A percentile compares a stretch with the other conserved stretches of the same genome.
These are phyloP conservation scores for Fusarium irregulare DNA, from an alignment of 2,329 filamentous ascomycete genomes.

Conservation along the genomic window DNA sequence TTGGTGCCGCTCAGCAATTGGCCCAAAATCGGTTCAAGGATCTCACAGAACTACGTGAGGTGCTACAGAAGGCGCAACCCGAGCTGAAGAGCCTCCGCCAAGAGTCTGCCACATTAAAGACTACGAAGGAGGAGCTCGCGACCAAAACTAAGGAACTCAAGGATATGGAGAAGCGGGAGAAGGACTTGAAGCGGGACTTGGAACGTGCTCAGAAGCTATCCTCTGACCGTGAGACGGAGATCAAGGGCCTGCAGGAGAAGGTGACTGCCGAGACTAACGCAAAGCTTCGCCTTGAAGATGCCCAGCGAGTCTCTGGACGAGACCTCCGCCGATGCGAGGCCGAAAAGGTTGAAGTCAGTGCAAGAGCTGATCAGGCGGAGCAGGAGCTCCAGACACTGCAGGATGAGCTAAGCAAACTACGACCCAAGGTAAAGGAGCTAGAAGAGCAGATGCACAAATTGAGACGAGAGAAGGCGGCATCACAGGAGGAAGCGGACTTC, in stretches of 20 bases:
- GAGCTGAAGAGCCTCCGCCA: conserved; percentile 83
- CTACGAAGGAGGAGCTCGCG: conserved; percentile 78
- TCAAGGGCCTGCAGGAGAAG: conserved; percentile 82
- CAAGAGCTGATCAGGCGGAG: conserved; percentile 76
- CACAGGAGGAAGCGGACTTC: conserved; percentile 84
- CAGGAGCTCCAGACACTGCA: conserved; percentile 78
- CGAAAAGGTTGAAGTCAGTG: conserved; percentile 81
- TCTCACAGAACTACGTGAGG: conserved; percentile 80
- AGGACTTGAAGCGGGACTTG: conserved; percentile 81
- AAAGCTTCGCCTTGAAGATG: conserved; percentile 81
- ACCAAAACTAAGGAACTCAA: conserved; percentile 70
- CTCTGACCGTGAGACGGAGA: conserved; percentile 79
- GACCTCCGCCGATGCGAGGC: conserved; percentile 82
- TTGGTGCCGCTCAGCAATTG: conserved; percentile 86
- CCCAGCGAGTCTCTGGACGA: conserved; percentile 76
- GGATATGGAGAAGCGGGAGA: conserved; percentile 83
- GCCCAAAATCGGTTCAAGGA: conserved; percentile 91
- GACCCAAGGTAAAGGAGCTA: conserved; percentile 70
- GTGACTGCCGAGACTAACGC: conserved; percentile 78
- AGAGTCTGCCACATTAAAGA: conserved; percentile 80
- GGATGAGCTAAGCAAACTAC: conserved; percentile 77
- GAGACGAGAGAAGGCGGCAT: conserved; percentile 71
- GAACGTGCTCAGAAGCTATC: conserved; percentile 75
- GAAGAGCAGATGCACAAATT: conserved; percentile 79
- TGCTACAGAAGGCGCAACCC: conserved; percentile 85